Percentiles rank a stretch among this genome's conserved stretches.
Conservation (phyloP, 2,329 filamentous ascomycete genomes). For the Aspergillus persii region DNA sequence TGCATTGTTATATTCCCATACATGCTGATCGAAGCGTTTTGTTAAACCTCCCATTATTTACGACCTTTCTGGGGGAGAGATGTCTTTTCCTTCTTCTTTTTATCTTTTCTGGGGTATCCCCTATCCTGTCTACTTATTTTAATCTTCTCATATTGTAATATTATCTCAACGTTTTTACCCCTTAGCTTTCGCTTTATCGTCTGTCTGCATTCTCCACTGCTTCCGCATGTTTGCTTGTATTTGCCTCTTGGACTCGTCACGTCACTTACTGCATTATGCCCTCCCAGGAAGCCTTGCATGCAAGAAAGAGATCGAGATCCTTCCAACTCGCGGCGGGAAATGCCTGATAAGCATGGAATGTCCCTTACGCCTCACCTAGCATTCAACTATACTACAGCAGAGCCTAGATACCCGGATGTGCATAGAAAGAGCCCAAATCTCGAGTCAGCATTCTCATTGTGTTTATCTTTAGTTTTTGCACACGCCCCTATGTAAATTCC, state of each 20-base stretch:
- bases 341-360: too few relatives aligned
- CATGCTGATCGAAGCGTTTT: constrained; percentile 65
- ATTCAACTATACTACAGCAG: too few relatives aligned
- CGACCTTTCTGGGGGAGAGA: not conserved
- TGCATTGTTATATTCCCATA: constrained; percentile 80
- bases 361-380: too few relatives aligned
- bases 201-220: not conserved
- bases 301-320: not conserved
- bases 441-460: not conserved
- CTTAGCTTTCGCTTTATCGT: not conserved
- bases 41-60: constrained; percentile 21
- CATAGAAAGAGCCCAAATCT: not conserved
- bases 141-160: not conserved
- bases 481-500: constrained; percentile 18
- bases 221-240: not conserved
- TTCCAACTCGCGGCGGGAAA: too few relatives aligned
- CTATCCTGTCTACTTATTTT: constrained; percentile 4
- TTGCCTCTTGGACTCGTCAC: too few relatives aligned
- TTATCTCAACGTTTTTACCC: not conserved
- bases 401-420: too few relatives aligned
- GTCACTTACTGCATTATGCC: not conserved
- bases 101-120: not conserved
- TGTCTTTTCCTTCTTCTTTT: not conserved
- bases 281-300: not conserved
- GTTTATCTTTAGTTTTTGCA: not conserved